A percentile compares a stretch with the other conserved stretches of the same genome.
Evolutionary conservation across 2,329 filamentous ascomycete genomes (phyloP).

Genomic region (Colletotrichum caudatum): DNA sequence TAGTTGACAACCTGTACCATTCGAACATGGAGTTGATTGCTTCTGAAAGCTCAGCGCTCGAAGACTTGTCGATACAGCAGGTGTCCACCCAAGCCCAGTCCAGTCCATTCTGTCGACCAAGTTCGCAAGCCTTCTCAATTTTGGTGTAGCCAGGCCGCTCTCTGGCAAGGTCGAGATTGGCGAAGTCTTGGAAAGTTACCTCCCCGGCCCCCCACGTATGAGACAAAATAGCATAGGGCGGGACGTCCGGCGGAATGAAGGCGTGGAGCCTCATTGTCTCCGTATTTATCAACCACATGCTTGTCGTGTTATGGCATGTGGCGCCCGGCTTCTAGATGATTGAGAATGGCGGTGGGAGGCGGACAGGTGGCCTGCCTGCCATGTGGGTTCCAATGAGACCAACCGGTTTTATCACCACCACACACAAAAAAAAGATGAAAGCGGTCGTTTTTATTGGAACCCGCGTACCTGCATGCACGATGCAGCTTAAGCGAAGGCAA

Average conservation of each 20-base stretch:
- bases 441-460: no score
- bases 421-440: no score
- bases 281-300: constrained; percentile 47
- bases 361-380: background rate
- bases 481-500: background rate
- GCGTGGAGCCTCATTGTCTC: constrained; percentile 41
- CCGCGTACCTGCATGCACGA: background rate
- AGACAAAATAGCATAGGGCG: constrained; percentile 51
- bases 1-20: constrained; percentile 30
- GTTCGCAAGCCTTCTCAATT: constrained; percentile 36
- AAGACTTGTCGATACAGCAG: constrained; percentile 33
- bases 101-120: constrained; percentile 25
- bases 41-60: constrained; percentile 36
- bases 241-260: constrained; percentile 42
- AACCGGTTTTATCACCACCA: no score
- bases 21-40: constrained; percentile 30
- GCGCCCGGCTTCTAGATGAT: background rate
- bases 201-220: constrained; percentile 52
- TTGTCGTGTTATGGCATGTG: background rate
- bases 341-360: background rate
- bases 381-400: no score
- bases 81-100: constrained; percentile 30
- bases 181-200: constrained; percentile 46
- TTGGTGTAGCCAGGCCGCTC: constrained; percentile 26
- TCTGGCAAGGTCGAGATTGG: background rate